Evolutionary conservation across 371 early-diverging fungal species (phyloP), one percentile per base, ranked within the genome.

Genomic region (Capillidium rhysosporum): DNA sequence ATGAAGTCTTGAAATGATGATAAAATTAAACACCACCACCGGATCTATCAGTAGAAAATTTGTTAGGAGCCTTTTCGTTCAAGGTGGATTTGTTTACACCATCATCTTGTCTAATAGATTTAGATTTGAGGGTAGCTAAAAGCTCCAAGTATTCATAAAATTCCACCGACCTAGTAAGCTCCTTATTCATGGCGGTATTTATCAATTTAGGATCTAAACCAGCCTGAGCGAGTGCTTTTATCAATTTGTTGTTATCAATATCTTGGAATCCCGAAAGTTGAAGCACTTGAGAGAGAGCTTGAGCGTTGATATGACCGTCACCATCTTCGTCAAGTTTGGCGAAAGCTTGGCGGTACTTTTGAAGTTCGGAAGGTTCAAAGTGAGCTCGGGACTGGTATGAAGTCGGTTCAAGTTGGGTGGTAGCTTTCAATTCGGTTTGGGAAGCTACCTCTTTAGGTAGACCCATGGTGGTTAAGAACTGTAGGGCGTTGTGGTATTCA

Each of bases 381-480:
- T 70, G 76, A 4, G 73, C 73, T n/a, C 82, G 75, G 10, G 73
- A 73, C 57, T 54, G 60, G n/a, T n/a, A n/a, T n/a, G n/a, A n/a
- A 46, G 20, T 29, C 49, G 2, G 60, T 45, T 24, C 66, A 64
- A 1, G 62, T 52, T 28, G 55, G 64, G 40, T 47, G 34, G 25
- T 61, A 44, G 46, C 59, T 54, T 9, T 53, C 40, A 29, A 56
- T 34, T 40, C 53, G 40, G 21, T 52, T 59, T 12, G 57, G 49
- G 49, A 59, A 59, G 49, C 52, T 63, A 40, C 58, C 54, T 58
- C 54, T 63, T 53, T 61, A 57, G 75, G 72, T 49, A 92, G 74
- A 14, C 97, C 97, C 97, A 96, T 96, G 24, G 87, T 80, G 8
- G 63, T 69, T 60, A 96, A 71, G 68, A 85, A 96, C 54, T 70